A percentile compares a stretch with the other conserved stretches of the same genome.
These are phyloP conservation scores for Anisogramma anomala DNA, from an alignment of 2,329 filamentous ascomycete genomes.

Conservation along the genomic window DNA sequence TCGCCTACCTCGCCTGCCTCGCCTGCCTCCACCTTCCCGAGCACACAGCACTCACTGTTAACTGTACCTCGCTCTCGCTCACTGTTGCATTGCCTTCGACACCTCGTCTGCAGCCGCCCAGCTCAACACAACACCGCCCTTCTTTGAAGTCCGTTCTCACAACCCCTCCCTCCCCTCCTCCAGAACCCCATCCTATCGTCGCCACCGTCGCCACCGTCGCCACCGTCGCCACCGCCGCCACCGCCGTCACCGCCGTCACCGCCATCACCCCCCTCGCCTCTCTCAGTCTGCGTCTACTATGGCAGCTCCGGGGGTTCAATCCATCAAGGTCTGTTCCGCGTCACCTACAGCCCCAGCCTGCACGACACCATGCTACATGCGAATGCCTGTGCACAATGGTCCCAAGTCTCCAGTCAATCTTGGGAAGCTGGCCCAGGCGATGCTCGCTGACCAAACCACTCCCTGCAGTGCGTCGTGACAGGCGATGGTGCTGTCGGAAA, in stretches of 20 bases:
- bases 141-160: not conserved
- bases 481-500: conserved; percentile 99
- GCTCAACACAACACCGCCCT: not conserved
- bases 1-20: too few relatives aligned
- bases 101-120: not conserved
- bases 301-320: conserved; percentile 77
- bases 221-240: not conserved
- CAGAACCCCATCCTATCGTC: not conserved
- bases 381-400: not conserved
- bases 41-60: not conserved
- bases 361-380: conserved; percentile 7
- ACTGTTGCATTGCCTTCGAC: not conserved
- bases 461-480: conserved; percentile 80
- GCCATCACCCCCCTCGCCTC: conserved; percentile 1
- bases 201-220: not conserved
- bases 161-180: conserved; percentile 2
- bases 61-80: not conserved
- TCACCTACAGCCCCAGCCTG: conserved; percentile 1
- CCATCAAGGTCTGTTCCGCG: conserved; percentile 61
- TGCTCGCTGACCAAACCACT: conserved; percentile 24
- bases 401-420: not conserved
- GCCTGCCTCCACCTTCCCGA: too few relatives aligned
- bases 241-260: conserved; percentile 7
- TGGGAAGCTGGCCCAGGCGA: too few relatives aligned
- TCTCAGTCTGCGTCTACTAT: conserved; percentile 40